Evolutionary conservation across 257 asterid genomes (phyloP), one percentile per base, ranked within the genome.

Genomic region (Fraxinus anomala): DNA sequence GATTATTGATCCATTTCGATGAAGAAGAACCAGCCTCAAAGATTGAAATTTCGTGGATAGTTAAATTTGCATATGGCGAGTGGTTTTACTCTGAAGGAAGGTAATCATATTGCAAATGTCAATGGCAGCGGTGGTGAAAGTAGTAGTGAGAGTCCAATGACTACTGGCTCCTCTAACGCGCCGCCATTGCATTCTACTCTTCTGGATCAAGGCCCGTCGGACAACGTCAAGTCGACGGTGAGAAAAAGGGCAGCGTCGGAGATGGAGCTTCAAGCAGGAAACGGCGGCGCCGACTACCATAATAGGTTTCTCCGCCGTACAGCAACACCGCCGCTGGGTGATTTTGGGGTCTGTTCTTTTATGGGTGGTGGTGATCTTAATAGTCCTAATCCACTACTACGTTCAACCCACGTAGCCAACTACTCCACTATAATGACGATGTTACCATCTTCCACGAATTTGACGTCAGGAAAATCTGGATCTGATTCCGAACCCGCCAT

Each of bases 241-340:
- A 88, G 99, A 24, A 94, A 94, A 83, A 85, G 99, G 76, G 66
- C 92, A 5, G 98, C 97, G 2, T 90, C 97, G 6, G 95, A 94
- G 81, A 84, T 90, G 84, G 98, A 94, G 30, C 81, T 87, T 39
- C 96, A 87, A 23, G 6, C 76, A 3, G 79, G 76, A 9, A 80
- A 74, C 33, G 67, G 37, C 28, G 83, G 73, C 21, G 49, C 49
- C 16, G 69, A 63, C 33, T 63, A 76, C 28, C 73, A 82, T 23
- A 63, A 76, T 16, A 85, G 96, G 72, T 87, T 87, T 72, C 84
- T 82, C 16, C 97, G 96, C 37, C 96, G 92, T 2, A 79, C 85
- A 1, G 75, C 78, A 30, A 66, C 79, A 3, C 59, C 36, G 42
- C 70, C 56, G 14, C 51, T 68, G 21, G 39, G 14, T 12, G 30